Base-by-base conservation (phyloP, 192 early-diverging fungal genomes). In the Coemansia sp. region DNA sequence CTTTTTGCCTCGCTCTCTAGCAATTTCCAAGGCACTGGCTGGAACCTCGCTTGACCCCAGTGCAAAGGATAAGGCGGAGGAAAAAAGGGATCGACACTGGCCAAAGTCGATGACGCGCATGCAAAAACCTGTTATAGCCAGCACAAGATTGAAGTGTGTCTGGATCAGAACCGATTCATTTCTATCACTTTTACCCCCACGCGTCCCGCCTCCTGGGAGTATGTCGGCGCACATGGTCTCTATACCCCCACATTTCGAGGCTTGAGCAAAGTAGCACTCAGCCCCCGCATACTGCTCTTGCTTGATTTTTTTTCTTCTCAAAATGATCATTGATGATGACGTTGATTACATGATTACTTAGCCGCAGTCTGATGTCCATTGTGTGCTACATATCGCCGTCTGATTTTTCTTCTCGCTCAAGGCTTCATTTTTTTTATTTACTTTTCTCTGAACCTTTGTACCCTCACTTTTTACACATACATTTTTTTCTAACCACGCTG, bases 21-120 rank as follows among this genome's bases (percentile, higher is more conserved):
- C 47, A 50, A 55, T 28, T 28, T 55, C 52, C 26, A 55, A 52
- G 50, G 50, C 50, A 52, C 50, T 26, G 52, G 26, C 52, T 55
- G 52, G 52, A 55, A 30, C 52, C 28, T 30, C 42, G 6, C 21
- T 26, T 26, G 26, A 26, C 19, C 7, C 21, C 21, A 23, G 6
- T 50, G 19, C 10, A 10, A 50, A 50, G 11, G 52, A 55, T n/a
- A 49, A 49, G 46, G 46, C 17, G 46, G 46, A 16, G 46, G 19
- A 43, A 7, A n/a, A 49, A 49, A 49, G n/a, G 26, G 52, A 55
- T 55, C 52, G 26, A 28, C 52, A 50, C 19, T 21, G 47, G 47
- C n/a, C 9, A 21, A 50, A 23, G n/a, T 21, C 47, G 47, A 50
- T 50, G 47, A 50, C 47, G 19, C 47, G 47, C 47, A 50, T 50